Evolutionary conservation across 2,329 filamentous ascomycete species (phyloP).

Genomic region (Clarireedia sp.): DNA sequence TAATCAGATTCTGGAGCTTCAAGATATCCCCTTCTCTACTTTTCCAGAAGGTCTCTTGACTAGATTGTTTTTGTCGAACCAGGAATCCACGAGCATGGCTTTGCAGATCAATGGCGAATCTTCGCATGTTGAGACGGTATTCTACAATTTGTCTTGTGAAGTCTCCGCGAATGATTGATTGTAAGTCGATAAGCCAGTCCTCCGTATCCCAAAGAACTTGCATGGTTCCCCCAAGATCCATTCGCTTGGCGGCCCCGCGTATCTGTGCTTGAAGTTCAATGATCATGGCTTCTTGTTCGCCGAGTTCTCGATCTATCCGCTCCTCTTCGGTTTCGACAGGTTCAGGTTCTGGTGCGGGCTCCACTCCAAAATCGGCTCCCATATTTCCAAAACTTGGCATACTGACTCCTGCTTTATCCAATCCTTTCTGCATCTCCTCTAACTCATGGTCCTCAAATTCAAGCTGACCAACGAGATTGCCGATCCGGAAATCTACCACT

Average conservation of each 20-base stretch:
- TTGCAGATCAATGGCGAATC: slow-evolving; percentile 73
- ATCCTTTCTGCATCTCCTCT: slow-evolving; percentile 91
- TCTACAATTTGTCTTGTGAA: slow-evolving; percentile 75
- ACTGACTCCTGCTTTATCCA: slow-evolving; percentile 87
- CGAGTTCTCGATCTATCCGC: slow-evolving; percentile 71
- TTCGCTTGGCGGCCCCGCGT: slow-evolving; percentile 68
- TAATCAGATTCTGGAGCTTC: slow-evolving; percentile 72
- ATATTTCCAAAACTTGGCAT: slow-evolving; percentile 99
- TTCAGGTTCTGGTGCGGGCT: slow-evolving; percentile 67
- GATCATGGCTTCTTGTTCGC: slow-evolving; percentile 64
- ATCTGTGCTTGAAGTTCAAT: slow-evolving; percentile 81
- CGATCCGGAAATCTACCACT: slow-evolving; percentile 90
- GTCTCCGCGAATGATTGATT: slow-evolving; percentile 80
- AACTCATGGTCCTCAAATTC: slow-evolving; percentile 97
- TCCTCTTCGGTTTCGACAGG: slow-evolving; percentile 84
- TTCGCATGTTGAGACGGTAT: slow-evolving; percentile 76
- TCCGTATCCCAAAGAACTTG: slow-evolving; percentile 84
- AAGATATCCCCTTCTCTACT: slow-evolving; percentile 64
- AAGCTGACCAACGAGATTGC: slow-evolving; percentile 90
- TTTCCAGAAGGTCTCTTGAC: slow-evolving; percentile 61
- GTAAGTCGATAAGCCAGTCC: slow-evolving; percentile 68
- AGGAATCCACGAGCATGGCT: slow-evolving; percentile 71
- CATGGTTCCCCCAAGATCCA: slow-evolving; percentile 76
- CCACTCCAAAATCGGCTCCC: slow-evolving; percentile 88
- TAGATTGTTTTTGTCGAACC: slow-evolving; percentile 53